phyloP scores from a whole-genome alignment of 805 yeast species.

The Candida pini region DNA sequence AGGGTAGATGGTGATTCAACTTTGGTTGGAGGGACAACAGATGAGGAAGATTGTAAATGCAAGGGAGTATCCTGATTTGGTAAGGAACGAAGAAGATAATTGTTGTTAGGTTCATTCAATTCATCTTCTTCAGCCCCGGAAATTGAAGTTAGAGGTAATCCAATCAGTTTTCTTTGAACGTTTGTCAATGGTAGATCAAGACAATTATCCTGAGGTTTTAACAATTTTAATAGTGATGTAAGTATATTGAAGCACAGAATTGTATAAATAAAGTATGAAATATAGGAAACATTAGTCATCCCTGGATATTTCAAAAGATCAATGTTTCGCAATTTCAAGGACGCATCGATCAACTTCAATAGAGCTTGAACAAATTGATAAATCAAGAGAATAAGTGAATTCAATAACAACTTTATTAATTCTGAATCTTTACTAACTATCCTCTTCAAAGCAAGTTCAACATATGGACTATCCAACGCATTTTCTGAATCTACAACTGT shows the following conservation, averaged over 20 bases:
- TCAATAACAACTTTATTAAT: conserved; percentile 27
- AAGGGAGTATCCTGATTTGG: too few relatives aligned
- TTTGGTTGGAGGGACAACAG: neutral
- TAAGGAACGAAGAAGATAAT: too few relatives aligned
- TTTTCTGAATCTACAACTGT: neutral
- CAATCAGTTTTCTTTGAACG: conserved; percentile 41
- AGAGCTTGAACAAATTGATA: conserved; percentile 27
- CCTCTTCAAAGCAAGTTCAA: conserved; percentile 38
- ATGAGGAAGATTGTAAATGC: too few relatives aligned
- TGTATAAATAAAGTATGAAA: conserved; percentile 17
- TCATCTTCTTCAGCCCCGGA: conserved; percentile 4
- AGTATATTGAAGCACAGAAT: conserved; percentile 26
- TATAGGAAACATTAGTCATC: conserved; percentile 6
- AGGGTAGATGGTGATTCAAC: conserved; percentile 2
- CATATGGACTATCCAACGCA: conserved; percentile 32
- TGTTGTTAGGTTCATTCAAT: conserved; percentile 1
- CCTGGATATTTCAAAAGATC: neutral
- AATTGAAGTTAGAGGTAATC: conserved; percentile 26
- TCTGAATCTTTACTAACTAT: conserved; percentile 38
- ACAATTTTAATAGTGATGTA: conserved; percentile 25
- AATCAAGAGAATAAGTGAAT: conserved; percentile 24
- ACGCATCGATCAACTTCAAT: conserved; percentile 13
- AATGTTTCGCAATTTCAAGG: conserved; percentile 7
- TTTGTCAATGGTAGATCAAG: conserved; percentile 43
- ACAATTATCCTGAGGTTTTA: conserved; percentile 44